Conservation (phyloP, 495 filamentous ascomycete genomes). For the Trichoderma erinaceum region DNA sequence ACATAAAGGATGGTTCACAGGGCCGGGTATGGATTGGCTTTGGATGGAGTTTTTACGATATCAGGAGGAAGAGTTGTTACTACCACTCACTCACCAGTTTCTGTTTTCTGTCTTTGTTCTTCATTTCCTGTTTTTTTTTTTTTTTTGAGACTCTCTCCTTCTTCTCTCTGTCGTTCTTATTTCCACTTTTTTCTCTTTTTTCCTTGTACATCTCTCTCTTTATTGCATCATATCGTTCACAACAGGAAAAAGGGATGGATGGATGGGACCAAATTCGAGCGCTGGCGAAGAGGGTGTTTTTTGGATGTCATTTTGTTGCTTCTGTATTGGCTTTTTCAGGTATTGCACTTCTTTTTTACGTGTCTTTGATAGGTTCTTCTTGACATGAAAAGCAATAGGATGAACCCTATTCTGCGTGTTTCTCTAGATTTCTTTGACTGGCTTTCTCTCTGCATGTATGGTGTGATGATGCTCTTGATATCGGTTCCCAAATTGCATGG, state of each 20-base stretch:
- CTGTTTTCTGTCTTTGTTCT: neutral
- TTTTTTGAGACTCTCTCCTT: neutral
- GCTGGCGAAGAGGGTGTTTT: slow-evolving; percentile 9
- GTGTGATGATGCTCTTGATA: neutral
- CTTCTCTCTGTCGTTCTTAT: neutral
- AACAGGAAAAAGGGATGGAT: neutral
- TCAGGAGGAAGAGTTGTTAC: neutral
- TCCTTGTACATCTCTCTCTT: neutral
- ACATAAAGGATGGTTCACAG: slow-evolving; percentile 1
- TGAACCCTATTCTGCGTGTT: neutral
- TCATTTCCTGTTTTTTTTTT: neutral
- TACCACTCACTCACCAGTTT: neutral
- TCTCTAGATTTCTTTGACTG: neutral
- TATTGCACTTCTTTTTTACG: neutral
- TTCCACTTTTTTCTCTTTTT: neutral
- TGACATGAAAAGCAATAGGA: neutral
- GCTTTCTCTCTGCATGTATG: neutral
- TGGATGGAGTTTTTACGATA: neutral
- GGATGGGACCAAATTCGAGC: neutral
- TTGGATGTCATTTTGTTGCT: neutral
- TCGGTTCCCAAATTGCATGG: neutral
- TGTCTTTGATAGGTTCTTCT: neutral
- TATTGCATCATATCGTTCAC: neutral
- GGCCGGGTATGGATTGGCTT: neutral
- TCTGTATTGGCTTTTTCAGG: neutral